Conservation (phyloP, 257 asterid genomes). For the Capsicum rhomboideum region DNA sequence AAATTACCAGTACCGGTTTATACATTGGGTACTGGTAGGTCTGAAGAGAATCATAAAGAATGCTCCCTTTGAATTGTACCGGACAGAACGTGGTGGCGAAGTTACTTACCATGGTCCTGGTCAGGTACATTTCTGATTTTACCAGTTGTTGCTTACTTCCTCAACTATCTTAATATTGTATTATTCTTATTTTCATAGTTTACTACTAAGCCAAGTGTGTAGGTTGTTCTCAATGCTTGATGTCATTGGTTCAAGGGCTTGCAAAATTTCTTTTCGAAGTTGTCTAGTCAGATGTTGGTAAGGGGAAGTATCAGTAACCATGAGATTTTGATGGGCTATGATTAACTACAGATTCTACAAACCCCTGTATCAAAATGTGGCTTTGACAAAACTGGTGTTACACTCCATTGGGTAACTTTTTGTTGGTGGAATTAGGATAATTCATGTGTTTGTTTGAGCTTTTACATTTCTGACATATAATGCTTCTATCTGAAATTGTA, state of each 20-base stretch:
- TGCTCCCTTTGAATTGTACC: conserved; percentile 54
- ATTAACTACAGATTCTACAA: neutral
- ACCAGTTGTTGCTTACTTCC: neutral
- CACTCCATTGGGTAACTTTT: neutral
- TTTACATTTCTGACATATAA: conserved; percentile 1
- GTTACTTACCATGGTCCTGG: conserved; percentile 99
- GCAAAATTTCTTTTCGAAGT: neutral
- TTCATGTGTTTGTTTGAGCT: neutral
- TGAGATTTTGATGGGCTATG: neutral
- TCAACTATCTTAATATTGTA: neutral
- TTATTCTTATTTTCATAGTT: neutral
- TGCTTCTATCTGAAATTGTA: conserved; percentile 24
- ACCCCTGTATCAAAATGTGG: neutral
- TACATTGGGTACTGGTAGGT: conserved; percentile 78
- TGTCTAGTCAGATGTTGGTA: neutral
- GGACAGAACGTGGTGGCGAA: conserved; percentile 93
- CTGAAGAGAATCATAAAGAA: conserved; percentile 38
- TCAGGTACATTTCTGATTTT: conserved; percentile 40
- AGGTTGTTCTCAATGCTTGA: neutral
- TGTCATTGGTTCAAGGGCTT: neutral
- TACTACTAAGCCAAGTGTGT: neutral
- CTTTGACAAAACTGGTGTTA: neutral
- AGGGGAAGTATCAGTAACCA: neutral
- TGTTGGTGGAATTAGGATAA: neutral
- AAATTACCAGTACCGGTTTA: conserved; percentile 45